phyloP scores from a whole-genome alignment of 2,329 filamentous ascomycete genomes.

The Albifimbria verrucaria region DNA sequence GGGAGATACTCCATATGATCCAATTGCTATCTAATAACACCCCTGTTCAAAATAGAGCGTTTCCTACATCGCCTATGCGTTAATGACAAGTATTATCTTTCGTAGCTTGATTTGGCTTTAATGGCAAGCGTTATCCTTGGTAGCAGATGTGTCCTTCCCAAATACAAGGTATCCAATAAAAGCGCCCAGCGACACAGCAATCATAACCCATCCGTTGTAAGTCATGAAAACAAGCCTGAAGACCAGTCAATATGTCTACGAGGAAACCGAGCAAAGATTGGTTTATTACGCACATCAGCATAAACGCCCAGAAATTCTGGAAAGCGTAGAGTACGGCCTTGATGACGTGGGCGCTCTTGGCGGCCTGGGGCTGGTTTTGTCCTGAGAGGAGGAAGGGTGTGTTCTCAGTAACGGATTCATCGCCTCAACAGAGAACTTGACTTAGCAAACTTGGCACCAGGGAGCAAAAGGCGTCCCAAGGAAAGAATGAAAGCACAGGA shows the following conservation, averaged over 20 bases:
- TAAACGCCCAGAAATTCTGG: conserved; percentile 98
- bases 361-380: conserved; percentile 59
- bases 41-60: no score
- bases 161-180: conserved; percentile 87
- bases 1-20: no score
- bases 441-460: conserved; percentile 25
- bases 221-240: conserved; percentile 98
- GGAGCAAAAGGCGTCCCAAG: conserved; percentile 4
- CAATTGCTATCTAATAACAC: no score
- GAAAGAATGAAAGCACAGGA: not conserved
- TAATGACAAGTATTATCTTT: no score
- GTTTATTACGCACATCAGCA: conserved; percentile 90
- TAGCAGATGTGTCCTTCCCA: conserved; percentile 64
- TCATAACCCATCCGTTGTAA: conserved; percentile 99
- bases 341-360: conserved; percentile 68
- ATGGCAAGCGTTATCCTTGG: conserved; percentile 90
- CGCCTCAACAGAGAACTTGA: conserved; percentile 18
- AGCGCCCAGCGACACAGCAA: conserved; percentile 82
- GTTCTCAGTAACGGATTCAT: conserved; percentile 55
- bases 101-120: no score
- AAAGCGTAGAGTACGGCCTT: conserved; percentile 83
- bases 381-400: conserved; percentile 68
- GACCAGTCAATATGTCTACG: not conserved
- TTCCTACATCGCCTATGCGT: no score
- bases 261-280: not conserved